Percentiles rank a stretch among this genome's conserved stretches.
These are phyloP conservation scores for Myriangium duriaei DNA, from an alignment of 2,329 filamentous ascomycete species.

Conservation along the genomic window DNA sequence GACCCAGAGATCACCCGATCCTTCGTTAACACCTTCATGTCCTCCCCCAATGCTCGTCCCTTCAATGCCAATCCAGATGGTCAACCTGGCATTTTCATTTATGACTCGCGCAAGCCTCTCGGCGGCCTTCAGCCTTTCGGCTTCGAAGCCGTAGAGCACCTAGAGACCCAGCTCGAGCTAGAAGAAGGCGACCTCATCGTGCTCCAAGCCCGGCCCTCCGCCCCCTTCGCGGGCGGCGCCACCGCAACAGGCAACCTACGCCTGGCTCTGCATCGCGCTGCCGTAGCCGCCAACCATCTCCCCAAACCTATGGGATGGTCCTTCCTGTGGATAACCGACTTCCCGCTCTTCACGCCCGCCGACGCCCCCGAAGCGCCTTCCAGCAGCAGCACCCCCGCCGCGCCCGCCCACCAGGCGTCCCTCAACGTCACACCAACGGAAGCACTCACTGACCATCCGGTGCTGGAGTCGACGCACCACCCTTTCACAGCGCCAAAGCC, in stretches of 20 bases:
- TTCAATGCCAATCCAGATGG: conserved; percentile 60
- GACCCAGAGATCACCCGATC: conserved; percentile 41
- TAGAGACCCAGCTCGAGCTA: conserved; percentile 41
- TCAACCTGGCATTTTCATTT: conserved; percentile 67
- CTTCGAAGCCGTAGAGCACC: conserved; percentile 51
- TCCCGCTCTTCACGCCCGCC: conserved; percentile 77
- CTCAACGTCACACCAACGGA: background rate
- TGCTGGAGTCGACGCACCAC: conserved; percentile 76
- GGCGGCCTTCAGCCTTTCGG: conserved; percentile 67
- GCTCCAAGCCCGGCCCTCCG: conserved; percentile 62
- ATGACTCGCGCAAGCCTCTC: conserved; percentile 60
- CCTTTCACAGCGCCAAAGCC: conserved; percentile 75
- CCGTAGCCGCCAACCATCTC: conserved; percentile 51
- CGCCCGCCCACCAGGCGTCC: background rate
- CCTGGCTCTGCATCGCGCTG: conserved; percentile 53
- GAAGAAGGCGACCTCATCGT: conserved; percentile 68
- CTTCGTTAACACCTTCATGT: conserved; percentile 60
- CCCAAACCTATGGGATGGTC: conserved; percentile 40
- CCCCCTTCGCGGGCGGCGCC: conserved; percentile 58
- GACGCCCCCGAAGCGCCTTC: conserved; percentile 60
- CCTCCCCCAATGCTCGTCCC: conserved; percentile 43
- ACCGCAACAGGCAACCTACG: conserved; percentile 61
- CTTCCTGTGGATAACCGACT: conserved; percentile 79
- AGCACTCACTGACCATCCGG: background rate
- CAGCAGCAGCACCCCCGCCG: conserved; percentile 56